Evolutionary conservation across 352 stramenopile species (phyloP).

Genomic region (Peronosclerospora sorghi): DNA sequence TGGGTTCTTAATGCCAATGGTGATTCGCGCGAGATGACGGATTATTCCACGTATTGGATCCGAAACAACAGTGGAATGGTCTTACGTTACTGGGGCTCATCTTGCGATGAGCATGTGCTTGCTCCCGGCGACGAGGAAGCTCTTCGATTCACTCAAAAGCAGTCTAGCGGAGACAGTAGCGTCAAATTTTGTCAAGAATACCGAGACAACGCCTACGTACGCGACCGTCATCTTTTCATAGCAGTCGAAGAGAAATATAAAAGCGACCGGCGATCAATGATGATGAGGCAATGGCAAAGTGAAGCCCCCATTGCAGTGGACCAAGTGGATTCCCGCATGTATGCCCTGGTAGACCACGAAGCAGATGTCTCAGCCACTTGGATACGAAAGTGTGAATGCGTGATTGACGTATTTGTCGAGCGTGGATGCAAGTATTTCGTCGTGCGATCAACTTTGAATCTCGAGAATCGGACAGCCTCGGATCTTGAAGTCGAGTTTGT

Average conservation of each 20-base stretch:
- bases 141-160: constrained; percentile 35
- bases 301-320: constrained; percentile 71
- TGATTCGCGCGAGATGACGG: constrained; percentile 58
- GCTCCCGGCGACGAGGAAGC: constrained; percentile 48
- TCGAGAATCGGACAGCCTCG: constrained; percentile 78
- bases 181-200: constrained; percentile 9
- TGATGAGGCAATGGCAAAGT: constrained; percentile 48
- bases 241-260: constrained; percentile 44
- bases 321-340: constrained; percentile 77
- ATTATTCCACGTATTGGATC: constrained; percentile 83
- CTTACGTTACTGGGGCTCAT: constrained; percentile 62
- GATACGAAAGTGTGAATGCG: constrained; percentile 73
- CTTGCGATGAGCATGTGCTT: constrained; percentile 44
- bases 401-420: constrained; percentile 79
- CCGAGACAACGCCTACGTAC: constrained; percentile 9
- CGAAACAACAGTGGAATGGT: constrained; percentile 74
- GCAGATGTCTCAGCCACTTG: constrained; percentile 26
- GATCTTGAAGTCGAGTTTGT: constrained; percentile 82
- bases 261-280: constrained; percentile 20
- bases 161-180: not conserved
- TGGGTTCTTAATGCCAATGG: constrained; percentile 63
- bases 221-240: constrained; percentile 54
- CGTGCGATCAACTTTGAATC: constrained; percentile 61
- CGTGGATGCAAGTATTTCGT: constrained; percentile 83
- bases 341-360: constrained; percentile 60